Base-by-base conservation (phyloP, 2,329 filamentous ascomycete species). In the Hymenoscyphus fraxineus region DNA sequence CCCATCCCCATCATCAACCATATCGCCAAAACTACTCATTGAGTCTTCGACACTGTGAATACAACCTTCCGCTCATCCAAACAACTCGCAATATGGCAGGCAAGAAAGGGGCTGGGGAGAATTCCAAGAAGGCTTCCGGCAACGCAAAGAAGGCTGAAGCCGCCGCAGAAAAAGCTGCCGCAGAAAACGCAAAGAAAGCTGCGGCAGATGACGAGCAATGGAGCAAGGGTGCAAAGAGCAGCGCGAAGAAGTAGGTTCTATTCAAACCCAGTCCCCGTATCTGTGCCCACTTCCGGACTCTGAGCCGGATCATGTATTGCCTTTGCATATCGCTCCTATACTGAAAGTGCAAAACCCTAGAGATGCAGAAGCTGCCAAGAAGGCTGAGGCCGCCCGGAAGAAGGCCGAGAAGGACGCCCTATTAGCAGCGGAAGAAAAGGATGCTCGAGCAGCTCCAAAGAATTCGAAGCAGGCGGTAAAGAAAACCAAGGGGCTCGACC, bases 141-240 rank as follows among this genome's bases (percentile, higher is more conserved):
- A 92, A 97, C 78, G 93, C 93, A 68, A 86, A 92, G 79, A 98
- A 99, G 83, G 93, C 93, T 68, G 93, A 97, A 59, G 88, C 87
- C 2, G 94, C 93, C 0, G 90, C 91, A 9, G 80, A 84, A 64
- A 98, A 98, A 79, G 83, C 88, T 65, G 91, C 92, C 0, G 87
- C 78, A 2, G 88, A 88, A 65, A 85, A 92, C 47, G 80, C 84
- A 44, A 88, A 88, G 78, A 84, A 82, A 62, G 86, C 86, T 4
- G 85, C 81, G 2, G 86, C 78, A 35, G 94, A 97, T 73, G 85
- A 88, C 4, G 82, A 85, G 62, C 83, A 96, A 72, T 99, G 95
- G 95, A 73, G 83, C 12, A 92, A 95, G 78, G 95, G 95, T 51
- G 77, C 92, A 62, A 99, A 98, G 81, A 89, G 84, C 71, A 91